Evolutionary conservation across 805 yeast genomes (phyloP).

Genomic region (Candida railenensis): DNA sequence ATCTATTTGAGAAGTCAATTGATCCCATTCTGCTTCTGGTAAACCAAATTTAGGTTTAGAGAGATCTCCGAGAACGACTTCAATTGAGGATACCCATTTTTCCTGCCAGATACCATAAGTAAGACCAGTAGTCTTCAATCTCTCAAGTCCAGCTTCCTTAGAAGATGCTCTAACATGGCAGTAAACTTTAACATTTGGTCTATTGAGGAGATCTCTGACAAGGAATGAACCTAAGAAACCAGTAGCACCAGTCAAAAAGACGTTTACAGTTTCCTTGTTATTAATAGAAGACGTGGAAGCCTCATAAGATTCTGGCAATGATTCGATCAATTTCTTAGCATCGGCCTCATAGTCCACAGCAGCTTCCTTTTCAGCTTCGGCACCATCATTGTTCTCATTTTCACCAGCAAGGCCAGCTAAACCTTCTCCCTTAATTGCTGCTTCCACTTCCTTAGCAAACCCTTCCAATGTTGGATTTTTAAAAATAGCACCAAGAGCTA

Average conservation of each 20-base stretch:
- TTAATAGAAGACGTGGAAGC: slow-evolving; percentile 38
- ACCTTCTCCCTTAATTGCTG: slow-evolving; percentile 48
- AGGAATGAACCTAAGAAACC: slow-evolving; percentile 95
- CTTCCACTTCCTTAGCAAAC: slow-evolving; percentile 73
- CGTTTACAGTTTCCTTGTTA: slow-evolving; percentile 43
- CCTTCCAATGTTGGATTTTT: slow-evolving; percentile 80
- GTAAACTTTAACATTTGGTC: slow-evolving; percentile 53
- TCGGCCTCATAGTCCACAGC: slow-evolving; percentile 58
- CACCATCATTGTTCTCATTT: slow-evolving; percentile 17
- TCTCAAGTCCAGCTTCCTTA: slow-evolving; percentile 65
- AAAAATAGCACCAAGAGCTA: slow-evolving; percentile 89
- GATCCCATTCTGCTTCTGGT: slow-evolving; percentile 52
- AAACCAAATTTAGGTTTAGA: slow-evolving; percentile 74
- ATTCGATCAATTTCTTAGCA: slow-evolving; percentile 54
- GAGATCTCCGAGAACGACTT: slow-evolving; percentile 81
- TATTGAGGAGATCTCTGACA: slow-evolving; percentile 66
- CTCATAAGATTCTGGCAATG: slow-evolving; percentile 44
- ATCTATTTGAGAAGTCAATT: slow-evolving; percentile 63
- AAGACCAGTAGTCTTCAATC: slow-evolving; percentile 71
- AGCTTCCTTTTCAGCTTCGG: slow-evolving; percentile 26
- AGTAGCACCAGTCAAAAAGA: slow-evolving; percentile 88
- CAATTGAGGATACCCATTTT: slow-evolving; percentile 53
- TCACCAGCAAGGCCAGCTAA: slow-evolving; percentile 18
- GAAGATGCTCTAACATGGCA: slow-evolving; percentile 91
- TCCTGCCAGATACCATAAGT: slow-evolving; percentile 84